These are phyloP conservation scores for Passalora sequoiae DNA, from an alignment of 2,329 filamentous ascomycete species.

Conservation along the genomic window DNA sequence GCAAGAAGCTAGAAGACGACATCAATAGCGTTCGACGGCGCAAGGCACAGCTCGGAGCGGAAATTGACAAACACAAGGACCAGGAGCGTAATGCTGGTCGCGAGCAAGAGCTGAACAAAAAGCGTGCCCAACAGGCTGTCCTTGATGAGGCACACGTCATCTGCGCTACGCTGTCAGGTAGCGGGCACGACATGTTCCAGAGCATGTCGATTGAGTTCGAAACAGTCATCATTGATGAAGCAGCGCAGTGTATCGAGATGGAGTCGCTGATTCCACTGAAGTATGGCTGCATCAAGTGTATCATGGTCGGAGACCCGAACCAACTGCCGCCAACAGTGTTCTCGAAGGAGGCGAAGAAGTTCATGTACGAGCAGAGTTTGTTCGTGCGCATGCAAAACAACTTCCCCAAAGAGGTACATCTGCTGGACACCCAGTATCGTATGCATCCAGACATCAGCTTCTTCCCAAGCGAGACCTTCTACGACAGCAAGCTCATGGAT, in stretches of 20 bases:
- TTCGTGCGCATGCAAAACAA: constrained; percentile 98
- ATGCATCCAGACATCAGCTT: constrained; percentile 96
- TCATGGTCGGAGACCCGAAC: constrained; percentile 95
- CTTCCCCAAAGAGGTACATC: constrained; percentile 77
- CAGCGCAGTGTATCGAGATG: constrained; percentile 94
- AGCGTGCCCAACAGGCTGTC: constrained; percentile 82
- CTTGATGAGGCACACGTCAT: constrained; percentile 87
- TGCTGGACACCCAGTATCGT: constrained; percentile 96
- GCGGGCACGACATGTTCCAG: constrained; percentile 96
- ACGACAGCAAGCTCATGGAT: constrained; percentile 80
- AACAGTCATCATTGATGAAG: constrained; percentile 96
- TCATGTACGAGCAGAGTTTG: constrained; percentile 94
- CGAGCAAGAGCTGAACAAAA: constrained; percentile 78
- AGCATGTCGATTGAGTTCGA: constrained; percentile 93
- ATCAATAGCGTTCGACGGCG: constrained; percentile 73
- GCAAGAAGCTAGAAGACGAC: constrained; percentile 64
- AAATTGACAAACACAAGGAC: constrained; percentile 84
- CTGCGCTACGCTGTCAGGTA: constrained; percentile 90
- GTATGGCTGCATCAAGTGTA: constrained; percentile 93
- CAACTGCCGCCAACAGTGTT: constrained; percentile 93
- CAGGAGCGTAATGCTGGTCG: constrained; percentile 75
- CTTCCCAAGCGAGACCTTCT: constrained; percentile 89
- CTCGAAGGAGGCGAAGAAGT: constrained; percentile 84
- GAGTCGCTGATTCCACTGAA: constrained; percentile 95
- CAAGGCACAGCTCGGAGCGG: constrained; percentile 69